Percentiles rank a stretch among this genome's conserved stretches.
Evolutionary conservation across 345 rosid species (phyloP).

Genomic region (Balakata baccata): DNA sequence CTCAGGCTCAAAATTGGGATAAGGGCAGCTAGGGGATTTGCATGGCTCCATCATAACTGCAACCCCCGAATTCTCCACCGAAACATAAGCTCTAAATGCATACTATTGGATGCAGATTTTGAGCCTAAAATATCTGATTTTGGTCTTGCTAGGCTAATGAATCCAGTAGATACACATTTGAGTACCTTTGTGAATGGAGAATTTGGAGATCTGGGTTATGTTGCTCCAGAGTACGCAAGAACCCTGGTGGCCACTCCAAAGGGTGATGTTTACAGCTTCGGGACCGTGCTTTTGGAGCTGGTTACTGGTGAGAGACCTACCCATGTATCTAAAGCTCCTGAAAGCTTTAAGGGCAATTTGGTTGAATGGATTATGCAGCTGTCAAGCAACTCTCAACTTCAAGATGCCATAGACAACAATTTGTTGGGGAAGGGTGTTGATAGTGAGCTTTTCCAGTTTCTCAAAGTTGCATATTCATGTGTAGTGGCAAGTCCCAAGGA

Average conservation of each 20-base stretch:
- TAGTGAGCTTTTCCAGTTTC: constrained; percentile 66
- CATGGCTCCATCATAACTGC: constrained; percentile 96
- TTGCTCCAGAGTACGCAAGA: constrained; percentile 83
- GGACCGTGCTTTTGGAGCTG: constrained; percentile 88
- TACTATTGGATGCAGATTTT: constrained; percentile 65
- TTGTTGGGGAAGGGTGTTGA: constrained; percentile 64
- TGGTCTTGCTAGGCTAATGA: constrained; percentile 95
- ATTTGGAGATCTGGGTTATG: constrained; percentile 93
- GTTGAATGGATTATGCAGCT: constrained; percentile 75
- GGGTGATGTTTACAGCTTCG: constrained; percentile 96
- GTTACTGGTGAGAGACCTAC: constrained; percentile 88
- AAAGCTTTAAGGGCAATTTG: constrained; percentile 78
- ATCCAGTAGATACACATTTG: constrained; percentile 86
- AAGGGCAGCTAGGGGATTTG: constrained; percentile 79
- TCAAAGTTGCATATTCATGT: constrained; percentile 81
- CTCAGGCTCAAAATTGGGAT: constrained; percentile 77
- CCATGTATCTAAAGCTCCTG: constrained; percentile 53
- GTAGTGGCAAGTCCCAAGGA: constrained; percentile 59
- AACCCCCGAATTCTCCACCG: constrained; percentile 93
- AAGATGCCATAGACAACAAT: constrained; percentile 54
- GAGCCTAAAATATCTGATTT: constrained; percentile 94
- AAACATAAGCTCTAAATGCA: constrained; percentile 90
- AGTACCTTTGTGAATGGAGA: constrained; percentile 98
- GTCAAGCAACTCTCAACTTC: constrained; percentile 48
- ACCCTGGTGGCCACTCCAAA: constrained; percentile 88